These are phyloP conservation scores for Leccinum sublutescens DNA, from an alignment of 768 basidiomycete species.

Conservation along the genomic window DNA sequence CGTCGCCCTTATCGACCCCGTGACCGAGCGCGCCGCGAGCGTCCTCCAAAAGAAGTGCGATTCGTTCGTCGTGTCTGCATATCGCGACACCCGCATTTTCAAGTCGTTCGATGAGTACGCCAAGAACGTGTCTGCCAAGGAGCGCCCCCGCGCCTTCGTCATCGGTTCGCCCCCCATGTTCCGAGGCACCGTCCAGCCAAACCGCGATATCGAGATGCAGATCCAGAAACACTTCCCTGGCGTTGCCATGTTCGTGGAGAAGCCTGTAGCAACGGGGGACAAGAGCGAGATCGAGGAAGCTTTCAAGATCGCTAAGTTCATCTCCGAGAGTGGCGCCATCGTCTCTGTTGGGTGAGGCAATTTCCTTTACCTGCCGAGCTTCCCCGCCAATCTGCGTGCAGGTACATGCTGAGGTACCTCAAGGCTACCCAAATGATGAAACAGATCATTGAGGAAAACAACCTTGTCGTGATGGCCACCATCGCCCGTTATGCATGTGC, in stretches of 20 bases:
- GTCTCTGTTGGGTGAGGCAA: slow-evolving; percentile 81
- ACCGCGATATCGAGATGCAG: slow-evolving; percentile 85
- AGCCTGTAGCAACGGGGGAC: slow-evolving; percentile 85
- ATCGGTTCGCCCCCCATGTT: slow-evolving; percentile 94
- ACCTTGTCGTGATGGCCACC: slow-evolving; percentile 93
- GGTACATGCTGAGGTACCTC: slow-evolving; percentile 93
- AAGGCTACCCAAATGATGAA: slow-evolving; percentile 97
- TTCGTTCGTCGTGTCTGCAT: slow-evolving; percentile 91
- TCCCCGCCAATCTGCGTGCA: slow-evolving; percentile 26
- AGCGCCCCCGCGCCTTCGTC: slow-evolving; percentile 78
- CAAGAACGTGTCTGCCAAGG: slow-evolving; percentile 59
- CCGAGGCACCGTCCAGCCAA: slow-evolving; percentile 72
- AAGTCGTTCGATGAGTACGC: slow-evolving; percentile 84
- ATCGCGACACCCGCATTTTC: slow-evolving; percentile 83
- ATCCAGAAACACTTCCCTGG: slow-evolving; percentile 86
- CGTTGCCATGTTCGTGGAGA: slow-evolving; percentile 88
- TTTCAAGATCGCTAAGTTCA: slow-evolving; percentile 69
- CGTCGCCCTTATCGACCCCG: slow-evolving; percentile 91
- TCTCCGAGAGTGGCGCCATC: slow-evolving; percentile 67
- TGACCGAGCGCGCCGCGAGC: slow-evolving; percentile 71
- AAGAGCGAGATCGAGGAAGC: slow-evolving; percentile 62
- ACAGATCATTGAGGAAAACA: slow-evolving; percentile 90
- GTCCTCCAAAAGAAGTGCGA: slow-evolving; percentile 89
- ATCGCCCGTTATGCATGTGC: slow-evolving; percentile 93
- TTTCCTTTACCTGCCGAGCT: neutral